Percentiles rank a stretch among this genome's conserved stretches.
These are phyloP conservation scores for Neurospora sp. DNA, from an alignment of 495 filamentous ascomycete genomes.

Conservation along the genomic window DNA sequence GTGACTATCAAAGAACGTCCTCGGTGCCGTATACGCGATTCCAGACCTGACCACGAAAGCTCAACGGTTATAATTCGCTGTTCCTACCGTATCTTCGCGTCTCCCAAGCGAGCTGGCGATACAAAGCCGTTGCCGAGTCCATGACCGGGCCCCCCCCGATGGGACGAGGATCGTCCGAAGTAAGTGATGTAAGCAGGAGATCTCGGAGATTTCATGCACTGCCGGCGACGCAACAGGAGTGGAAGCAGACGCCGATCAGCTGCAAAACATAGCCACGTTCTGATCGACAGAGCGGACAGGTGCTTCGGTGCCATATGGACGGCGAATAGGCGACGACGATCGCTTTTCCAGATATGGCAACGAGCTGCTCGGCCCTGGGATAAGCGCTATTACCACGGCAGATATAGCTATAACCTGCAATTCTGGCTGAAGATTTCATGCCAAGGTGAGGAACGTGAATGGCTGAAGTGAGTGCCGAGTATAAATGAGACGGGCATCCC, in stretches of 20 bases:
- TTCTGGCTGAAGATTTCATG: background rate
- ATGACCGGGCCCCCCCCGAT: background rate
- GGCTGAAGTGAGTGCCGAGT: background rate
- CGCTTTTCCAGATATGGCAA: background rate
- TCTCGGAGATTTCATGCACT: background rate
- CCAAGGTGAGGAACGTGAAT: background rate
- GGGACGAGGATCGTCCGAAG: background rate
- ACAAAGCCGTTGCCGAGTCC: background rate
- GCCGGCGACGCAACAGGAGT: background rate
- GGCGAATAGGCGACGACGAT: background rate
- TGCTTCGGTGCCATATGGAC: background rate
- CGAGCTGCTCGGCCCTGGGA: background rate
- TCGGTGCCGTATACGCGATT: background rate
- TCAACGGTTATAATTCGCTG: background rate
- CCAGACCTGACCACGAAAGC: background rate
- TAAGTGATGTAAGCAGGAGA: background rate
- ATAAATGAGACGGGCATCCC: background rate
- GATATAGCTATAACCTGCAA: background rate
- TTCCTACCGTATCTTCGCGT: background rate
- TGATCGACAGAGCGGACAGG: background rate
- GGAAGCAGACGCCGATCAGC: background rate
- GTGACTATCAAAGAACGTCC: background rate
- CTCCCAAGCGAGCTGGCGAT: background rate
- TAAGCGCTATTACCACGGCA: background rate
- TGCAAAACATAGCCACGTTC: background rate